Base-by-base conservation (phyloP, 331 rosid genomes). In the Arachis monticola region DNA sequence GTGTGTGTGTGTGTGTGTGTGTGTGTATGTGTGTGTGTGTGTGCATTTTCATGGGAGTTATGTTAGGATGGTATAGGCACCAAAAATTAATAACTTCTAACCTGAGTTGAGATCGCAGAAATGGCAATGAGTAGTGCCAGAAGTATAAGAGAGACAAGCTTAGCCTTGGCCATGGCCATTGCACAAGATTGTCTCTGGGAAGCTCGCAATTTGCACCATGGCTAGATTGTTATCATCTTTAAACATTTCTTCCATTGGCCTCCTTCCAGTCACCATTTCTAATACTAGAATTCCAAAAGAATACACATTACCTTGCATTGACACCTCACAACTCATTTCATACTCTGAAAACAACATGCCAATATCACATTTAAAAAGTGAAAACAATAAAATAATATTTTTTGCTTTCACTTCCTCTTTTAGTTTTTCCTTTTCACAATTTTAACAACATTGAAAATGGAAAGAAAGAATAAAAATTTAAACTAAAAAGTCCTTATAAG, bases 21-120 rank as follows among this genome's bases (percentile, higher is more conserved):
- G 22, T 17, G 22, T 17, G 22, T 17, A 17, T 17, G 22, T 17
- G 22, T 17, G 22, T 17, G 22, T 17, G 22, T 17, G 22, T 17
- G 22, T 8, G 10, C 50, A 46, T 46, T 46, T 17, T 47, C 9
- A 64, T 75, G 74, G 72, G 77, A 6, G 17, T 17, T 44, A 57
- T 27, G 13, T 31, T 46, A 32, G 44, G 42, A 60, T 55, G 70
- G 65, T 4, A 53, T 17, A 17, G 22, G 22, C 22, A 17, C 22
- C 22, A 17, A 17, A 17, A 17, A 17, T 17, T 17, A 17, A 17
- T 17, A 17, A 17, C 22, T 17, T 17, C 70, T 47, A 12, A 81
- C 90, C 87, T 77, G 85, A 67, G 80, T 72, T 12, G 86, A 45
- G 72, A 75, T 67, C 81, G 86, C 47, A 77, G 90, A 86, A 82